Evolutionary conservation across 1,284 basidiomycete genomes (phyloP), one percentile per base, ranked within the genome.

Genomic region (Filobasidium uniguttulatum): DNA sequence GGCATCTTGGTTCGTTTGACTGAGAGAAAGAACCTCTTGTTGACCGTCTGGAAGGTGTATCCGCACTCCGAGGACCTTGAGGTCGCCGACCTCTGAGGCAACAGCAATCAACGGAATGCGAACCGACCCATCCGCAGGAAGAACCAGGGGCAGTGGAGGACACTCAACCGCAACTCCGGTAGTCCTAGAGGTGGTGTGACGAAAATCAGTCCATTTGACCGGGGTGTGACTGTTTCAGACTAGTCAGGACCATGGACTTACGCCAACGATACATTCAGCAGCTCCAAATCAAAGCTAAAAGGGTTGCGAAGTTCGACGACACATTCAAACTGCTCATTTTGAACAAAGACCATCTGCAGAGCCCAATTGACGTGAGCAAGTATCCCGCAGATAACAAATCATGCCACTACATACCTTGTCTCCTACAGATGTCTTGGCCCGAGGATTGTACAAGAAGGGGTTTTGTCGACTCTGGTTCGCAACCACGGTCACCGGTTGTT

Each of bases 401-500:
- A 40, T n/a, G n/a, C n/a, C n/a, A 22, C 37, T 44, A 62, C 71
- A 60, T 49, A 85, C 85, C 73, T 81, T 79, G 29, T 71, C 73
- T 35, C 70, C 68, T 36, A 72, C 66, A 2, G 75, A 68, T 58
- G 77, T 58, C 47, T 66, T 81, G 33, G 66, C 47, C 41, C 85
- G 72, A 1, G 89, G 89, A 62, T 93, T 89, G 64, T 91, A 91
- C 48, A 94, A 70, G 69, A 93, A 91, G 0, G 84, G 81, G 64
- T 52, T 25, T 45, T 14, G 23, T 15, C 14, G 25, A 29, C 40
- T 26, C 23, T 43, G 22, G 23, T 14, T 26, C n/a, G 47, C 25
- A 8, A 49, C 23, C 5, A 36, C 25, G 34, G 31, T 20, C 5
- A 25, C 51, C 6, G 69, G 57, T 57, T 85, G 85, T 69, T 91